phyloP scores from a whole-genome alignment of 352 stramenopile species.

The Albugo candida region DNA sequence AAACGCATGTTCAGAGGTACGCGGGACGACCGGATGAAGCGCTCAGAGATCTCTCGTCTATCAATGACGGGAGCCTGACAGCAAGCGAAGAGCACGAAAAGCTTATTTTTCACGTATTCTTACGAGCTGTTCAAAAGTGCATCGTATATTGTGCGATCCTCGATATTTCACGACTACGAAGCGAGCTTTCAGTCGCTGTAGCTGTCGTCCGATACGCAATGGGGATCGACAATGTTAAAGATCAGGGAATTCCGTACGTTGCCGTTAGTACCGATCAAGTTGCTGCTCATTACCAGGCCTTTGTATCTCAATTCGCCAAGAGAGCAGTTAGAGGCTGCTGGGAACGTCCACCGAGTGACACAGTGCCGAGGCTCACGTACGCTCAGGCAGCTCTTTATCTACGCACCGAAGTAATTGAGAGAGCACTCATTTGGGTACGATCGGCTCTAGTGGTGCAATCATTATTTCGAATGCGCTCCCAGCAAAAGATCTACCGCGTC shows the following conservation, averaged over 20 bases:
- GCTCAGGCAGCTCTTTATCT: slow-evolving; percentile 50
- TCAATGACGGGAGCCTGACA: slow-evolving; percentile 23
- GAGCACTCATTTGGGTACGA: slow-evolving; percentile 29
- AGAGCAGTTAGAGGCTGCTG: no score
- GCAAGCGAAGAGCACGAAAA: slow-evolving; percentile 29
- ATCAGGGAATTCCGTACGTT: no score
- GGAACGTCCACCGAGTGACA: no score
- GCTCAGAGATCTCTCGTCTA: slow-evolving; percentile 25
- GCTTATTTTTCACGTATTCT: slow-evolving; percentile 17
- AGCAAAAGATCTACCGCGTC: slow-evolving; percentile 27
- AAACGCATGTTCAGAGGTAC: slow-evolving; percentile 53
- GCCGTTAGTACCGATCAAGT: no score
- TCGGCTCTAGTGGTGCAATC: slow-evolving; percentile 26
- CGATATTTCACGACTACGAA: slow-evolving; percentile 20
- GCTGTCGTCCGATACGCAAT: no score
- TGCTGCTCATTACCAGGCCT: no score
- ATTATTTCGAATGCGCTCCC: slow-evolving; percentile 32
- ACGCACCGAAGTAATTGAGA: slow-evolving; percentile 32
- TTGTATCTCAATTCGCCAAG: no score
- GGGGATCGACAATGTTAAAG: no score
- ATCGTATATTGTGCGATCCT: background rate
- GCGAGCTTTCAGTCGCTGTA: slow-evolving; percentile 19
- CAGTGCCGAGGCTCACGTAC: slow-evolving; percentile 13
- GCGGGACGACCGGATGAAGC: slow-evolving; percentile 48
- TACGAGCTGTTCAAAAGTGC: slow-evolving; percentile 26